phyloP scores from a whole-genome alignment of 345 rosid genomes.

The Sonneratia alba region DNA sequence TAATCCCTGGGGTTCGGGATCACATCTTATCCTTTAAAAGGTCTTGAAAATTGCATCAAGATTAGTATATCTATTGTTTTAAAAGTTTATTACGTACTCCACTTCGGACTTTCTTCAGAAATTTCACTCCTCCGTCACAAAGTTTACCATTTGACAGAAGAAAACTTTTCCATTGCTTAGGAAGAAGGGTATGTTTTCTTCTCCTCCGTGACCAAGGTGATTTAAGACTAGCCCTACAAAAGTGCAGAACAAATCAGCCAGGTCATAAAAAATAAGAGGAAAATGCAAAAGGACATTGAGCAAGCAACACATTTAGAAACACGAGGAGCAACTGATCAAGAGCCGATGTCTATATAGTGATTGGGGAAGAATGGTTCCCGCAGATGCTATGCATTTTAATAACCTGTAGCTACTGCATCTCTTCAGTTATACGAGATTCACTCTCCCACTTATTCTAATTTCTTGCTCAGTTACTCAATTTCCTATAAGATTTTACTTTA shows the following conservation, averaged over 20 bases:
- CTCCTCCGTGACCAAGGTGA: constrained; percentile 89
- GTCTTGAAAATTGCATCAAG: neutral
- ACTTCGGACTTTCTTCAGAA: constrained; percentile 82
- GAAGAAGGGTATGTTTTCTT: constrained; percentile 77
- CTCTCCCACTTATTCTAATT: too few species aligned
- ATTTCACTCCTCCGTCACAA: constrained; percentile 67
- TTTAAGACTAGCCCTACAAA: constrained; percentile 54
- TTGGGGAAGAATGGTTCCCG: neutral
- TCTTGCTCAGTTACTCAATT: neutral
- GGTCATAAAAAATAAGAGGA: constrained; percentile 7
- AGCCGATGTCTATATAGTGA: neutral
- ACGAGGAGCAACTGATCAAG: neutral
- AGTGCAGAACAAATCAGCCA: constrained; percentile 12
- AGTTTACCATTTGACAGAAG: constrained; percentile 68
- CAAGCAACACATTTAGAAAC: neutral
- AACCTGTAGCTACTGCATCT: too few species aligned
- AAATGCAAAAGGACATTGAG: neutral
- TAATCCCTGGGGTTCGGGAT: neutral
- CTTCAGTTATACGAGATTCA: too few species aligned
- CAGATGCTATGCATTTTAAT: too few species aligned
- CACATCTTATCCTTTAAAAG: neutral
- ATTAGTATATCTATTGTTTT: neutral
- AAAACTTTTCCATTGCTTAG: constrained; percentile 66
- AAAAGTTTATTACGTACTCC: constrained; percentile 52
- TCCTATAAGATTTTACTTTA: neutral